Evolutionary conservation across 2,329 filamentous ascomycete species (phyloP), one percentile per base, ranked within the genome.

Genomic region (Cladosporium sp.): DNA sequence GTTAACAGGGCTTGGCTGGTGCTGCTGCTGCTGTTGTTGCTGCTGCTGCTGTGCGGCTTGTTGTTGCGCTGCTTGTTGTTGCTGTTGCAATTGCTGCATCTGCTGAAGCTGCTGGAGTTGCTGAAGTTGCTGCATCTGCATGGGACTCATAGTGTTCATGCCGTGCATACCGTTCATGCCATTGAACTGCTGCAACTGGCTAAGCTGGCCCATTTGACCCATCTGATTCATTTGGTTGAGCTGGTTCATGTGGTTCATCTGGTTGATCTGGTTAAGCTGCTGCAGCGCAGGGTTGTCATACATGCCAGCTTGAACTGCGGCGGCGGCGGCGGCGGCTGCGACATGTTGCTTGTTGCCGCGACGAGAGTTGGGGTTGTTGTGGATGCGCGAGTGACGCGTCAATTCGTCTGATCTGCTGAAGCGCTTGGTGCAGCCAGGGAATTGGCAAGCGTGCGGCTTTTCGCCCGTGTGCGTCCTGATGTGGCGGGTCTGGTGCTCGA

Each of bases 341-440:
- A 85, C 84, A 76, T 88, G 84, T 67, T 88, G 88, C 84, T 97
- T 97, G 84, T 96, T 96, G 71, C 92, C 93, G 76, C 94, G 85
- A 76, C 95, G 86, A 66, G 93, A 97, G 84, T 98, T 98, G 66
- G 95, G 94, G 81, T 98, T 99, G 87, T 92, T 97, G 86, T 99
- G 94, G 82, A 99, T 99, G 78, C 94, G 88, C 77, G 94, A 97
- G 81, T 99, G 94, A 68, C 94, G 89, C 68, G 95, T 99, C 72
- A 99, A 85, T 81, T 99, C 94, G 77, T 99, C 94, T 14, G 94
- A 97, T 70, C 94, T 89, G 70, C 92, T 96, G 83, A 99, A 98
- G 75, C 94, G 92, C 82, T 98, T 98, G 73, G 91, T 94, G 87
- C 94, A 98, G 73, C 93, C 93, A 4, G 92, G 93, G 75, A 94